Evolutionary conservation across 345 rosid species (phyloP).

Genomic region (Adansonia digitata): DNA sequence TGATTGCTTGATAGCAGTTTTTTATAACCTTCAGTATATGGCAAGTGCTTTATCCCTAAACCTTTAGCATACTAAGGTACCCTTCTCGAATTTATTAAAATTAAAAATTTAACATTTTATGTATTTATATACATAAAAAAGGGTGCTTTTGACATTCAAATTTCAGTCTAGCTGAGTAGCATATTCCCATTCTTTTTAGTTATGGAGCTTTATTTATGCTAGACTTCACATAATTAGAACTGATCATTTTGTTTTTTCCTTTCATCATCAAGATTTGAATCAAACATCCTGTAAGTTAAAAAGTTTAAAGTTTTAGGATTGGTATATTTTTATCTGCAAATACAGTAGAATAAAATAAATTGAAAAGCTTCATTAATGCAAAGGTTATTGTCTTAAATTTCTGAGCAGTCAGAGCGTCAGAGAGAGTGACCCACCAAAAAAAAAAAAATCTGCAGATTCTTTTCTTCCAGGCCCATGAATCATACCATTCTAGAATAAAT

Average conservation of each 20-base stretch:
- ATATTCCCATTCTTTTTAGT: too few species aligned
- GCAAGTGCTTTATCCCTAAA: background rate
- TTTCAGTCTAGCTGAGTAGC: too few species aligned
- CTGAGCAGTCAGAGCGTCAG: background rate
- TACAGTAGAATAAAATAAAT: background rate
- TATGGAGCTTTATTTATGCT: too few species aligned
- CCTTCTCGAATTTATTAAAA: too few species aligned
- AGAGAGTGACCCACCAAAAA: background rate
- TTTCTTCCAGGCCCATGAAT: background rate
- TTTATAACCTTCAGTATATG: background rate
- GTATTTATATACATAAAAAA: too few species aligned
- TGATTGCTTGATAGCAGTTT: background rate
- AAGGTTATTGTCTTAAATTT: background rate
- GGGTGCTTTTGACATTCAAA: too few species aligned
- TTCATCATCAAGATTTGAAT: background rate
- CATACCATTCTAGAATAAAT: background rate
- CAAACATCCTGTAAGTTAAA: background rate
- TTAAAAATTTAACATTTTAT: too few species aligned
- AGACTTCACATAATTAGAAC: too few species aligned
- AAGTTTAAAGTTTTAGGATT: too few species aligned
- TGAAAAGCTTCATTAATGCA: background rate
- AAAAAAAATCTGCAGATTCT: slow-evolving; percentile 2
- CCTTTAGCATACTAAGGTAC: too few species aligned
- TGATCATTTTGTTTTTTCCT: background rate
- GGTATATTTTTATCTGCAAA: background rate